Conservation (phyloP, 768 basidiomycete species). For the Xerocomellus chrysenteron region DNA sequence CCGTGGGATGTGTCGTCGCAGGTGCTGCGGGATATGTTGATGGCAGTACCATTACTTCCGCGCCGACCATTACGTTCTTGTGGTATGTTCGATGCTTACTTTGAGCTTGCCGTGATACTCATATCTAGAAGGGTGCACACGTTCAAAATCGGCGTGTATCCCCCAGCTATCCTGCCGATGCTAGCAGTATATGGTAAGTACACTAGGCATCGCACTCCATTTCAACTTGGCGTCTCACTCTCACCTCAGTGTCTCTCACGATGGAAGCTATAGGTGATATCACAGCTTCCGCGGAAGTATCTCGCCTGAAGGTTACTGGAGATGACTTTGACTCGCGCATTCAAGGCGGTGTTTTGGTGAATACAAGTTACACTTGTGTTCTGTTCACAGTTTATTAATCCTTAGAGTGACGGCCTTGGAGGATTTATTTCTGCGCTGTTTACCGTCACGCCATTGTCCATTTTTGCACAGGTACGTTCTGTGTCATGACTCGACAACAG, state of each 20-base stretch:
- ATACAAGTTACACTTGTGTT: conserved; percentile 7
- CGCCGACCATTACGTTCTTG: conserved; percentile 79
- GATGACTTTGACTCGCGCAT: conserved; percentile 78
- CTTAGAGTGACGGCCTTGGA: conserved; percentile 72
- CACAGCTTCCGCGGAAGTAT: conserved; percentile 81
- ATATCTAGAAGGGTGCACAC: conserved; percentile 54
- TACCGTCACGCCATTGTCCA: conserved; percentile 77
- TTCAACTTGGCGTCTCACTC: conserved; percentile 2
- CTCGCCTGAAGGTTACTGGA: conserved; percentile 69
- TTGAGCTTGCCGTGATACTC: background rate
- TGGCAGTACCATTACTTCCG: conserved; percentile 56
- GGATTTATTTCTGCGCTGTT: conserved; percentile 79
- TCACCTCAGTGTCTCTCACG: conserved; percentile 54
- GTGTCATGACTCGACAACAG: background rate
- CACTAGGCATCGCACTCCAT: background rate
- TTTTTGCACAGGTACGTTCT: conserved; percentile 60
- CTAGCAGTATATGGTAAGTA: conserved; percentile 54
- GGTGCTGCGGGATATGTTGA: conserved; percentile 80
- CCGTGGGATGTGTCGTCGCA: conserved; percentile 78
- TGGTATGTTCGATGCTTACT: conserved; percentile 42
- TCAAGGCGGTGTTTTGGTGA: conserved; percentile 75
- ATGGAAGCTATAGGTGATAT: conserved; percentile 89
- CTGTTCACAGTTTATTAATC: background rate
- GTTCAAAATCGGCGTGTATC: conserved; percentile 76
- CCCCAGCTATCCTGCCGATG: conserved; percentile 65